Evolutionary conservation across 2,329 filamentous ascomycete genomes (phyloP).

Genomic region (Aureobasidium sp.): DNA sequence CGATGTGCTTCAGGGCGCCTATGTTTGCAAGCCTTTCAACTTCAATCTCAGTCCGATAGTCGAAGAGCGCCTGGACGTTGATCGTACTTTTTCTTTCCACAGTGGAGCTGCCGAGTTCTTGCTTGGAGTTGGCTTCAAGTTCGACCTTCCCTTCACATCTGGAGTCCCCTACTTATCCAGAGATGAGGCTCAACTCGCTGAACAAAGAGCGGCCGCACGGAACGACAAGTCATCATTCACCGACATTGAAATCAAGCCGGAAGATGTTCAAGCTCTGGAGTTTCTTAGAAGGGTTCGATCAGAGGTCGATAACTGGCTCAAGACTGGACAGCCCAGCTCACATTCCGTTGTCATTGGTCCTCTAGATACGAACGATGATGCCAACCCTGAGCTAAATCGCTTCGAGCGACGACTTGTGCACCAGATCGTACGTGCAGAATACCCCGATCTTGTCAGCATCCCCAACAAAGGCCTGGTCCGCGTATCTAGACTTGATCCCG

Average conservation of each 20-base stretch:
- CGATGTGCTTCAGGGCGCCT: constrained; percentile 47
- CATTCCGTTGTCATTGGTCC: constrained; percentile 31
- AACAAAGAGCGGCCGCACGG: constrained; percentile 38
- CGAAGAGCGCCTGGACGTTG: constrained; percentile 46
- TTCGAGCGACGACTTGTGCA: constrained; percentile 61
- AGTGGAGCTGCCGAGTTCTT: constrained; percentile 57
- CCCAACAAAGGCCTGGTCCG: constrained; percentile 38
- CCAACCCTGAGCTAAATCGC: constrained; percentile 39
- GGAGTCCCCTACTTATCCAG: constrained; percentile 59
- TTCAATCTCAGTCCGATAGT: constrained; percentile 54
- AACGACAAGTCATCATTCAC: constrained; percentile 34
- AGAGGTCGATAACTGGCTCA: constrained; percentile 43
- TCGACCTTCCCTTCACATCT: constrained; percentile 48
- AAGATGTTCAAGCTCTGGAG: constrained; percentile 46
- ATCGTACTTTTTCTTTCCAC: constrained; percentile 54
- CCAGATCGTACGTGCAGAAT: constrained; percentile 59
- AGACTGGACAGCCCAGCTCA: constrained; percentile 23
- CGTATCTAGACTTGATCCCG: constrained; percentile 36
- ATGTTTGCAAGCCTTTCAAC: constrained; percentile 58
- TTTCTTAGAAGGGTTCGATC: constrained; percentile 44
- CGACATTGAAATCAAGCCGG: constrained; percentile 45
- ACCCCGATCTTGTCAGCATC: constrained; percentile 39
- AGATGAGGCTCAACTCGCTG: constrained; percentile 47
- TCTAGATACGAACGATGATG: constrained; percentile 18
- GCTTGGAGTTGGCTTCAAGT: constrained; percentile 50